A percentile compares a stretch with the other conserved stretches of the same genome.
phyloP scores from a whole-genome alignment of 1,284 basidiomycete genomes.

The Ustilago curta region DNA sequence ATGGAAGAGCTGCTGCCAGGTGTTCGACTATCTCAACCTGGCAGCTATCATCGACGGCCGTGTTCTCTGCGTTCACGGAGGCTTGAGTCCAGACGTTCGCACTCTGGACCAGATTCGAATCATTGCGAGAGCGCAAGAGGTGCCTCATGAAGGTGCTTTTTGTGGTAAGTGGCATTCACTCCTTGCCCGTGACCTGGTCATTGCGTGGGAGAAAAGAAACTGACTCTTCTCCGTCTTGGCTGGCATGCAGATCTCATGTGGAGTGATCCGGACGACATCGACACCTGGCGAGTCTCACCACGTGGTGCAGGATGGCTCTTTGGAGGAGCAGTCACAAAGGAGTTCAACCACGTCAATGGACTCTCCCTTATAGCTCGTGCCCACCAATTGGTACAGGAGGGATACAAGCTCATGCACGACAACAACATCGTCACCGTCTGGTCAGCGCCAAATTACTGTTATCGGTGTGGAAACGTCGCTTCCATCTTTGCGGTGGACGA shows the following conservation, averaged over 20 bases:
- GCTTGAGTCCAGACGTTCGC: conserved; percentile 95
- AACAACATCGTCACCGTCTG: conserved; percentile 96
- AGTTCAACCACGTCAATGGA: conserved; percentile 88
- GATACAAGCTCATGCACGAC: conserved; percentile 93
- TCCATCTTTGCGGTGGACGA: conserved; percentile 89
- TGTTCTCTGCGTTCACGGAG: conserved; percentile 99
- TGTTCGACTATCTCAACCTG: conserved; percentile 99
- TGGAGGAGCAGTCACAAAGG: conserved; percentile 95
- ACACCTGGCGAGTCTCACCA: conserved; percentile 98
- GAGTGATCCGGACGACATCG: conserved; percentile 99
- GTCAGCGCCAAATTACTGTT: conserved; percentile 99
- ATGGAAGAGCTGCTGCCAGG: conserved; percentile 99
- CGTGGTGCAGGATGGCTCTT: conserved; percentile 98
- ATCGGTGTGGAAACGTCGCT: conserved; percentile 96
- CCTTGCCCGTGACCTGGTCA: no score
- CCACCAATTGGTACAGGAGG: conserved; percentile 99
- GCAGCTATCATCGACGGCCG: conserved; percentile 96
- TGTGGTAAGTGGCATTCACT: conserved; percentile 12
- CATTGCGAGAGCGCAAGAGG: conserved; percentile 92
- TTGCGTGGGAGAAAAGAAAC: no score
- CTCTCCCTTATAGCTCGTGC: conserved; percentile 98
- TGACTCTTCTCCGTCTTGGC: no score
- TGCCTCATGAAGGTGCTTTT: conserved; percentile 99
- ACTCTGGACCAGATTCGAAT: conserved; percentile 99
- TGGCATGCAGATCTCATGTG: conserved; percentile 83